phyloP scores from a whole-genome alignment of 2,329 filamentous ascomycete species.

The Neopestalotiopsis sp. region DNA sequence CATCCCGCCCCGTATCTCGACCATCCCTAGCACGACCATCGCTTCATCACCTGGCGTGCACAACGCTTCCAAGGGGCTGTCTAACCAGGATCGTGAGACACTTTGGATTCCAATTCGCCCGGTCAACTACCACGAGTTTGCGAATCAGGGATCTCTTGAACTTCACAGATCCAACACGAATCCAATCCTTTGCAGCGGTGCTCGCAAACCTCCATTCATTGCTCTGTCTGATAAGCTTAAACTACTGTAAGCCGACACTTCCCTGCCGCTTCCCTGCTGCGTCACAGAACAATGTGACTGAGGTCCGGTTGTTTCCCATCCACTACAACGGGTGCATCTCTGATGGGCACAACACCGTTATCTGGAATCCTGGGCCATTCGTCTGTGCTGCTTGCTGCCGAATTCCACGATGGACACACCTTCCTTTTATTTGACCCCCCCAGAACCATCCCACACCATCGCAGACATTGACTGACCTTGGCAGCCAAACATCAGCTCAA shows the following conservation, averaged over 20 bases:
- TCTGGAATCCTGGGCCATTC: background rate
- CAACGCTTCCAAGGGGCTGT: constrained; percentile 18
- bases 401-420: background rate
- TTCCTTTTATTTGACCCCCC: background rate
- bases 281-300: background rate
- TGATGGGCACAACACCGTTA: background rate
- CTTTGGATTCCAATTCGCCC: constrained; percentile 22
- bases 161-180: background rate
- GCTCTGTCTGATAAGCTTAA: background rate
- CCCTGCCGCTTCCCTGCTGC: background rate
- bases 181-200: background rate
- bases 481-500: background rate
- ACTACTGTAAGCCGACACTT: background rate
- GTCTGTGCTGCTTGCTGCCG: background rate
- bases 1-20: background rate
- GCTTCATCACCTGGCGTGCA: constrained; percentile 7
- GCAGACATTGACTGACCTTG: background rate
- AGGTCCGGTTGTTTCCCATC: background rate
- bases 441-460: background rate
- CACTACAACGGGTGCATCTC: background rate
- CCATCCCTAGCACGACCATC: background rate
- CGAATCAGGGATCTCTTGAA: constrained; percentile 26
- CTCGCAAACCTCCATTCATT: background rate
- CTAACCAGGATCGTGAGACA: constrained; percentile 37
- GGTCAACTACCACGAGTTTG: constrained; percentile 24